Conservation (phyloP, 305 asterid genomes). For the Fraxinus nigra region DNA sequence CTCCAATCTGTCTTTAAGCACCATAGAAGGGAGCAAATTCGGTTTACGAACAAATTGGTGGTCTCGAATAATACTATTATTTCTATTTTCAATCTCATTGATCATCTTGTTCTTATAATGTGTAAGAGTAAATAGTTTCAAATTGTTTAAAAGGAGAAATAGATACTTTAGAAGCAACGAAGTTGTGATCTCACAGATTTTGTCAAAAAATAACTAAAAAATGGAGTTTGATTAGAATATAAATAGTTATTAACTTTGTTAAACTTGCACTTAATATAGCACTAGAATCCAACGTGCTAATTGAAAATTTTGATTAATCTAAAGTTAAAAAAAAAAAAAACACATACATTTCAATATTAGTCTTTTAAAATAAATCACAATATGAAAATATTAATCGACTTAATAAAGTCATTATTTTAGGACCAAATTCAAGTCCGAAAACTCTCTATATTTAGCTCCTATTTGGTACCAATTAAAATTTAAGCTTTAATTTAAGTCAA, state of each 20-base stretch:
- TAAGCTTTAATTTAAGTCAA: too few relatives aligned
- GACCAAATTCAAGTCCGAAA: too few relatives aligned
- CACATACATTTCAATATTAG: neutral
- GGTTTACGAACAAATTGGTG: too few relatives aligned
- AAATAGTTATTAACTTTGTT: neutral
- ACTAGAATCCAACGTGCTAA: neutral
- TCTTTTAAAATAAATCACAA: neutral
- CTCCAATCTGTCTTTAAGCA: neutral
- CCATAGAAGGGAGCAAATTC: neutral
- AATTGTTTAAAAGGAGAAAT: neutral
- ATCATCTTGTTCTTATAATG: neutral
- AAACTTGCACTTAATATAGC: neutral
- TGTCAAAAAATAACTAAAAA: neutral
- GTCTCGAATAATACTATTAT: too few relatives aligned
- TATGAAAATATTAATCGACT: neutral
- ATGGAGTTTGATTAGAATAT: neutral
- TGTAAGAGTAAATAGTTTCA: too few relatives aligned
- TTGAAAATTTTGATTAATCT: neutral
- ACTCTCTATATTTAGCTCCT: neutral
- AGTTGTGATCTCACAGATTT: neutral
- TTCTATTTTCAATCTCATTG: neutral
- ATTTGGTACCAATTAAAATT: too few relatives aligned
- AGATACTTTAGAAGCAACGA: neutral
- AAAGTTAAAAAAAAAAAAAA: too few relatives aligned
- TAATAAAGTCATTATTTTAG: neutral